Evolutionary conservation across 768 basidiomycete genomes (phyloP), one percentile per base, ranked within the genome.

Genomic region (Amanita fuliginea): DNA sequence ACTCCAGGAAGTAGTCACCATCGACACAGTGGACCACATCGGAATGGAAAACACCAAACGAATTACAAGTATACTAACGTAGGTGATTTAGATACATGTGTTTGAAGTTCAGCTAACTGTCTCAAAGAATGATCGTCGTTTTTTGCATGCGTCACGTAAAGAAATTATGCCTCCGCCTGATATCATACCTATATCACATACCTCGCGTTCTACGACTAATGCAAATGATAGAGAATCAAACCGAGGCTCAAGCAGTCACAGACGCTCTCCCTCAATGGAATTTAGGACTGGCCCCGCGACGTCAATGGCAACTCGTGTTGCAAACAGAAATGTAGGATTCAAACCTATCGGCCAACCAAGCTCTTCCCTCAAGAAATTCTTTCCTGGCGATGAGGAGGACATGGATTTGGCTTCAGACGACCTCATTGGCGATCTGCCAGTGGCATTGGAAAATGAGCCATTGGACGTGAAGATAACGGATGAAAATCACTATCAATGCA

Each of bases 371-470:
- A 84, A 82, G 61, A 75, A 72, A 57, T 92, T 92, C 65, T 93
- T 93, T 60, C 88, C 89, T 18, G 78, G 75, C 1, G 87, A 90
- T 44, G 87, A 90, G 18, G 85, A 86, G 16, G 85, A 86, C 32
- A 72, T 77, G 55, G 70, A 73, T 28, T 57, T 59, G 47, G 61
- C 60, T 26, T 52, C 60, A n/a, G 58, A 62, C 37, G 42, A 53
- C 28, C 52, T 49, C 28, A 41, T 51, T 51, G 47, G 46, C 39
- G 47, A 56, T 46, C 52, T 51, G 16, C 54, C 56, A 19, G 44
- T 53, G 34, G 49, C 52, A n/a, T 46, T 37, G 41, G 37, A 48
- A 24, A 37, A 19, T 40, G 18, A 26, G 18, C 32, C 21, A 10
- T 6, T 18, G 5, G 47, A 39, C 22, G 28, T 22, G 26, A 48